phyloP scores from a whole-genome alignment of 1,284 basidiomycete species.

The Gomphus bonarii region DNA sequence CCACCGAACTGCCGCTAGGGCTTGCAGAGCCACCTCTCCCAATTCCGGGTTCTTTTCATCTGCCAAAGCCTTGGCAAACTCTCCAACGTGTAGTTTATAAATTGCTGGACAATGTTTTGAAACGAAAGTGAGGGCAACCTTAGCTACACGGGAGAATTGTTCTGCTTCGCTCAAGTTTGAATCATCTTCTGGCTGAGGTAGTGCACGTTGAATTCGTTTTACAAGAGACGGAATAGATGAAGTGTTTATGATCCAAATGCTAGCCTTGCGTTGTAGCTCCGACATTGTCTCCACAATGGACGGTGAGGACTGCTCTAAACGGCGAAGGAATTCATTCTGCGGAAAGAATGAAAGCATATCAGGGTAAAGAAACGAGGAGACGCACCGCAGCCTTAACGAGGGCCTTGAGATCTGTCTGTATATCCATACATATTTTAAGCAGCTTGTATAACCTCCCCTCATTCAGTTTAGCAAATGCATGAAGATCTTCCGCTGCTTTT shows the following conservation, averaged over 20 bases:
- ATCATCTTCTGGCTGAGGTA: constrained; percentile 20
- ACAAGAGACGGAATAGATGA: constrained; percentile 77
- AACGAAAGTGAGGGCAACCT: constrained; percentile 46
- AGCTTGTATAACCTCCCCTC: constrained; percentile 82
- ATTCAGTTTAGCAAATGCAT: constrained; percentile 79
- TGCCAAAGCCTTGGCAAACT: constrained; percentile 62
- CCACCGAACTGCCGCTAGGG: constrained; percentile 56
- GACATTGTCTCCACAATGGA: constrained; percentile 60
- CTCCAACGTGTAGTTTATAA: constrained; percentile 63
- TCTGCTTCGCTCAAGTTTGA: constrained; percentile 24
- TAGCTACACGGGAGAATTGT: constrained; percentile 34
- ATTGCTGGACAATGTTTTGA: constrained; percentile 73
- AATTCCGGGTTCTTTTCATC: constrained; percentile 51
- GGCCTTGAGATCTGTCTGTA: constrained; percentile 72
- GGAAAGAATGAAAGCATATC: not conserved
- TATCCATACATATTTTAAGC: constrained; percentile 72
- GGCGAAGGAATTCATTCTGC: constrained; percentile 68
- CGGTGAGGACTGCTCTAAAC: constrained; percentile 62
- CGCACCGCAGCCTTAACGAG: constrained; percentile 48
- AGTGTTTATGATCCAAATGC: constrained; percentile 71
- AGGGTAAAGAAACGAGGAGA: constrained; percentile 19
- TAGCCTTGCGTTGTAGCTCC: constrained; percentile 61
- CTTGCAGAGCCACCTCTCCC: constrained; percentile 66
- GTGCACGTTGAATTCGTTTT: constrained; percentile 45
- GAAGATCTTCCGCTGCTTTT: constrained; percentile 72